Percentiles rank a stretch among this genome's conserved stretches.
Conservation (phyloP, 164 flowering plant genomes). For the Vitis rotundifolia region DNA sequence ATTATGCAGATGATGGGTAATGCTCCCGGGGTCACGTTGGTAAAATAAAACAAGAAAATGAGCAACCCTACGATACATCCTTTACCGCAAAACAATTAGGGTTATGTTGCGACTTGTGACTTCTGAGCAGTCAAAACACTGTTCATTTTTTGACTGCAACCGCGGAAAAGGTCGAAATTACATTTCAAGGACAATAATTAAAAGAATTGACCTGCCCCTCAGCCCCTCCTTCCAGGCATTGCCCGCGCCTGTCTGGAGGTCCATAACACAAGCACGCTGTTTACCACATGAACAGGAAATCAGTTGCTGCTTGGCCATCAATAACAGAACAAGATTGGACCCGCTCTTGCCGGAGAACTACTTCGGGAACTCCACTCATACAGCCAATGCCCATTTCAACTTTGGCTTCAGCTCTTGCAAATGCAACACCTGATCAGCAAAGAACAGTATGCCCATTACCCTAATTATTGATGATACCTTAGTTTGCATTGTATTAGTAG, state of each 20-base stretch:
- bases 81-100: too few relatives aligned
- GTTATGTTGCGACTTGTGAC: too few relatives aligned
- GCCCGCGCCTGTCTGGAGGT: slow-evolving; percentile 54
- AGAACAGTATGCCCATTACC: slow-evolving; percentile 54
- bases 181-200: too few relatives aligned
- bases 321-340: slow-evolving; percentile 37
- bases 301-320: slow-evolving; percentile 30
- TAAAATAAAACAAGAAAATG: too few relatives aligned
- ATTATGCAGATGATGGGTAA: too few relatives aligned
- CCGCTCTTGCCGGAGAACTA: slow-evolving; percentile 42
- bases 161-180: too few relatives aligned
- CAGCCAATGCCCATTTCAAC: slow-evolving; percentile 38
- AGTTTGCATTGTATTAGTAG: not conserved
- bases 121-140: too few relatives aligned
- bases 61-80: too few relatives aligned
- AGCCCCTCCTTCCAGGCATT: slow-evolving; percentile 57
- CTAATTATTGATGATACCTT: too few relatives aligned
- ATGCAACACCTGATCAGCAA: slow-evolving; percentile 77
- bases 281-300: slow-evolving; percentile 24
- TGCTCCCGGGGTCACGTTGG: too few relatives aligned
- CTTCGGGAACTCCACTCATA: slow-evolving; percentile 44
- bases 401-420: slow-evolving; percentile 76
- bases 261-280: slow-evolving; percentile 38
- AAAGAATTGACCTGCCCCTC: too few relatives aligned
- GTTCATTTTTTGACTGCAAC: too few relatives aligned